Evolutionary conservation across 805 yeast species (phyloP).

Genomic region (Jamesozyma spencerorum): DNA sequence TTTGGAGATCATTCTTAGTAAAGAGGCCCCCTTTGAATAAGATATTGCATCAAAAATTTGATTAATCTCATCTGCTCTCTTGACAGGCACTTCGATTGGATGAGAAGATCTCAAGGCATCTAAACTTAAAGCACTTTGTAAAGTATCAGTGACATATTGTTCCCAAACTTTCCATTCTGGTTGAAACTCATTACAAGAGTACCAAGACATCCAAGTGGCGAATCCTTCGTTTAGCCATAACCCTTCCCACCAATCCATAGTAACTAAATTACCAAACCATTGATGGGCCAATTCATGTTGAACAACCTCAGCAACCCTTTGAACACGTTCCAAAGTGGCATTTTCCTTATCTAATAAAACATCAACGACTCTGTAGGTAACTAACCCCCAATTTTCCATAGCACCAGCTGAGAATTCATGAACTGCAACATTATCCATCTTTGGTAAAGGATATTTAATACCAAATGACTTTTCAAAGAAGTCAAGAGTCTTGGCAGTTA

Average conservation of each 20-base stretch:
- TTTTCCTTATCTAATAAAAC: constrained; percentile 62
- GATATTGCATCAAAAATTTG: constrained; percentile 83
- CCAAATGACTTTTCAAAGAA: constrained; percentile 68
- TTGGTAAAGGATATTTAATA: constrained; percentile 70
- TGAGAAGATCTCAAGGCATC: constrained; percentile 79
- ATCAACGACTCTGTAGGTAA: constrained; percentile 72
- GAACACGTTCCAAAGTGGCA: constrained; percentile 54
- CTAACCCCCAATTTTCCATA: constrained; percentile 80
- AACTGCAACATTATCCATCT: constrained; percentile 72
- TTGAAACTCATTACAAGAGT: constrained; percentile 61
- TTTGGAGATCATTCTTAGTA: constrained; percentile 68
- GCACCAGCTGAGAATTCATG: constrained; percentile 84
- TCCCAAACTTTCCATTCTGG: constrained; percentile 89
- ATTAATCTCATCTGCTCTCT: constrained; percentile 68
- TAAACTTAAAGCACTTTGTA: constrained; percentile 63
- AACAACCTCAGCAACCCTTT: constrained; percentile 76
- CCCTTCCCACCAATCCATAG: constrained; percentile 92
- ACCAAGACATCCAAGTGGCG: constrained; percentile 90
- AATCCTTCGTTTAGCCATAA: constrained; percentile 84
- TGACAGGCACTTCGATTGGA: constrained; percentile 77
- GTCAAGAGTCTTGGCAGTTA: constrained; percentile 64
- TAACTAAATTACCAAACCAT: constrained; percentile 85
- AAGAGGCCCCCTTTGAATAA: constrained; percentile 71
- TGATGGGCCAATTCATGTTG: constrained; percentile 88
- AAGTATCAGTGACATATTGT: constrained; percentile 65